These are phyloP conservation scores for Neoarthrinium moseri DNA, from an alignment of 2,329 filamentous ascomycete genomes.

Conservation along the genomic window DNA sequence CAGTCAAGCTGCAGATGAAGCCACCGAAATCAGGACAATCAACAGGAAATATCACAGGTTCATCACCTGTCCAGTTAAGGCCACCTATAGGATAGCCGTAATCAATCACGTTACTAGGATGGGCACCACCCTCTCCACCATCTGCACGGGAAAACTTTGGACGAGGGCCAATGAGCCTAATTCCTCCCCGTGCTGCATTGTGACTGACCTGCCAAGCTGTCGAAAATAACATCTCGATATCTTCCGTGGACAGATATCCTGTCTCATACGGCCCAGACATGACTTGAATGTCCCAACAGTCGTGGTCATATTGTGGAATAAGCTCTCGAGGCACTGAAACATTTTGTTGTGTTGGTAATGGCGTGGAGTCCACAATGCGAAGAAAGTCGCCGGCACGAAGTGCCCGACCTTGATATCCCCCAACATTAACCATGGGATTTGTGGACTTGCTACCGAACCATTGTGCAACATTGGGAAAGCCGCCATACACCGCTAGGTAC, in stretches of 20 bases:
- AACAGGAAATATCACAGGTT: conserved; percentile 57
- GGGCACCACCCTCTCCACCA: conserved; percentile 62
- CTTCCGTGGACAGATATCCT: conserved; percentile 48
- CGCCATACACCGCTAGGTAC: conserved; percentile 54
- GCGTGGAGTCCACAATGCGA: conserved; percentile 35
- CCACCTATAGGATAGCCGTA: conserved; percentile 60
- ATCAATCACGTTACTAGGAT: conserved; percentile 58
- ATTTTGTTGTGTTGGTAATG: conserved; percentile 22
- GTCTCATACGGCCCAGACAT: conserved; percentile 58
- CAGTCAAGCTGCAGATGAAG: conserved; percentile 54
- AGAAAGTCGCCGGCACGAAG: conserved; percentile 54
- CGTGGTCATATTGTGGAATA: conserved; percentile 44
- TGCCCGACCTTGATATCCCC: conserved; percentile 58
- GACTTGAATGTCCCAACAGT: conserved; percentile 48
- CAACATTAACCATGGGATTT: conserved; percentile 54
- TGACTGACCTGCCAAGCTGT: conserved; percentile 61
- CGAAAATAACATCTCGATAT: conserved; percentile 55
- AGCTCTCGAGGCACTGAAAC: conserved; percentile 40
- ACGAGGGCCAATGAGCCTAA: conserved; percentile 57
- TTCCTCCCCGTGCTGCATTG: conserved; percentile 59
- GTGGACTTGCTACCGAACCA: conserved; percentile 62
- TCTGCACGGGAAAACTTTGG: conserved; percentile 58
- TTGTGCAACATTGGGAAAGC: conserved; percentile 41
- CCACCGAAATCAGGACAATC: conserved; percentile 62
- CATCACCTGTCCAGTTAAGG: conserved; percentile 61